These are phyloP conservation scores for Effrenium voratum DNA, from an alignment of 73 alveolate species.

Conservation along the genomic window DNA sequence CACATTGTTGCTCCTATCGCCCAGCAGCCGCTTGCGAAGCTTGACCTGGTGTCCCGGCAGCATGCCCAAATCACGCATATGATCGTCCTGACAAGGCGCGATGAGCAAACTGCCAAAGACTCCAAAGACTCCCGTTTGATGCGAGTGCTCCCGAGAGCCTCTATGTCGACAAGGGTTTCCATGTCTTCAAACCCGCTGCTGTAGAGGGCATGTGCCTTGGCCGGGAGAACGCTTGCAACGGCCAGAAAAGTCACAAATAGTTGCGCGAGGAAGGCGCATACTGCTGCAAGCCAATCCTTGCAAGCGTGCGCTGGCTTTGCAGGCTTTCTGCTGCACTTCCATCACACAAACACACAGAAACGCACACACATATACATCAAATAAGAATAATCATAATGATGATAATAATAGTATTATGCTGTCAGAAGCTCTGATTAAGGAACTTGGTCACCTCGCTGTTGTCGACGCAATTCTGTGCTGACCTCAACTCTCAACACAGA, in stretches of 20 bases:
- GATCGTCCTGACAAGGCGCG: constrained; percentile 55
- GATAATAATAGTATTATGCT: not conserved
- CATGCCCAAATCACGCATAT: constrained; percentile 78
- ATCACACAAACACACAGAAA: too few species aligned
- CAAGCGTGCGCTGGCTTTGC: not conserved
- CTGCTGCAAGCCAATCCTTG: constrained; percentile 80
- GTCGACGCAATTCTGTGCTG: too few species aligned
- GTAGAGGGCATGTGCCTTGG: constrained; percentile 67
- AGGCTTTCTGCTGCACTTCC: not conserved
- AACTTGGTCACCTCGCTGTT: constrained; percentile 55
- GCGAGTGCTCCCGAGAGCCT: not conserved
- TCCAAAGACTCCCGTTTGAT: too few species aligned
- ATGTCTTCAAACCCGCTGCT: constrained; percentile 85
- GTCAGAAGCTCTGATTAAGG: constrained; percentile 20
- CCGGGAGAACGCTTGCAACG: not conserved
- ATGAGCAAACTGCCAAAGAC: too few species aligned
- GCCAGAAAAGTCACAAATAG: not conserved
- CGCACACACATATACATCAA: not conserved
- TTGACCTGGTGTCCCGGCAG: constrained; percentile 78
- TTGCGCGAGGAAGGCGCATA: constrained; percentile 1
- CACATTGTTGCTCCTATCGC: not conserved
- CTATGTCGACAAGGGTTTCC: constrained; percentile 77
- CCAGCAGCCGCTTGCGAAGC: constrained; percentile 61
- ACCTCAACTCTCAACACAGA: too few species aligned
- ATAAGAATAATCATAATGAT: not conserved